Base-by-base conservation (phyloP, 1,284 basidiomycete species). In the Apiotrichum mycotoxinovorans region DNA sequence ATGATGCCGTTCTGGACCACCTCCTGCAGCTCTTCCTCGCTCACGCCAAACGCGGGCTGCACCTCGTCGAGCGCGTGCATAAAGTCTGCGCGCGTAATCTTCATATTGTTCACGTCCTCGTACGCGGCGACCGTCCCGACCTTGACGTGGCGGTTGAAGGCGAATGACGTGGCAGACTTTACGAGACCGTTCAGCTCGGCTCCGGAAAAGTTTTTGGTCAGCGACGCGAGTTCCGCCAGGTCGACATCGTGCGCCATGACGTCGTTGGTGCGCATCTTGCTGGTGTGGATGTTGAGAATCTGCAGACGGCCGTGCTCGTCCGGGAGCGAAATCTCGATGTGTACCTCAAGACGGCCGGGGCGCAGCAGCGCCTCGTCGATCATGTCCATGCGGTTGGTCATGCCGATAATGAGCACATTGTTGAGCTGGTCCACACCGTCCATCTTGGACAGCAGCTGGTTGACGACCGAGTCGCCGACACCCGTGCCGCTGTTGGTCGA, bases 381-480 rank as follows among this genome's bases (percentile, higher is more conserved):
- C 94, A 98, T 95, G 81, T 99, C 96, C 52, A 88, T 80, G 62
- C 96, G 87, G 78, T 99, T 98, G 52, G 96, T 99, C 96, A 98
- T 98, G 71, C 96, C 96, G 67, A 99, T 99, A 67, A 99, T 89
- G 65, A 99, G 88, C 60, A 99, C 96, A 76, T 99, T 99, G 82
- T 99, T 98, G 51, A 99, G 83, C 79, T 94, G 91, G 74, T 99
- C 96, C 8, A 99, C 96, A 81, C 96, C 96, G 69, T 99, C 96
- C 91, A 99, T 95, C 90, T 99, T 99, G 35, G 95, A 95, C 23
- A 99, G 82, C 52, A 99, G 83, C 80, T 98, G 96, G 79, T 99
- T 99, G 73, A 99, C 96, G 18, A 98, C 91, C 38, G 88, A 97
- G 78, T 99, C 96, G 25, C 95, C 96, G 3, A 98, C 95, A 55